Base-by-base conservation (phyloP, 768 basidiomycete genomes). In the Leccinum incarnatum region DNA sequence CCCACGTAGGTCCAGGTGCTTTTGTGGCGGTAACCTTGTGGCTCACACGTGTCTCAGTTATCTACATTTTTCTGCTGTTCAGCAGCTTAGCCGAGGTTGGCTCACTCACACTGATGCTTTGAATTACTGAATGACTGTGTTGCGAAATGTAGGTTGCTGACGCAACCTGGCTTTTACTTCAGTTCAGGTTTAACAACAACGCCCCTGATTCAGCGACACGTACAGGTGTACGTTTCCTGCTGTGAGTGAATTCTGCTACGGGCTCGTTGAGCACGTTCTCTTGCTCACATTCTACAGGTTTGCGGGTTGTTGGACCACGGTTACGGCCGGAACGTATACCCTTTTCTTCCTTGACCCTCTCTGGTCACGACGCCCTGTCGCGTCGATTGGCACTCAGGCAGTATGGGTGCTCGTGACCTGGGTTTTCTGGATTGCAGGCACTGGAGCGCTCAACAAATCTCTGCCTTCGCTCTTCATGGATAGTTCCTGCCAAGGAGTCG, bases 341-440 rank as follows among this genome's bases (percentile, higher is more conserved):
- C 69, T 86, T 42, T 76, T 86, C 37, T 85, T 86, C 67, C 71
- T 87, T 5, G 85, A 87, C 65, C 84, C 85, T 1, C 70, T 72
- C 15, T 85, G 81, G 79, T 81, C 83, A 19, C 79, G 72, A 57
- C 78, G 79, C 56, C 77, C 81, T 4, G 60, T 85, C 15, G 76
- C 81, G 10, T 86, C 86, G 12, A 72, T 87, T 40, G 84, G 85
- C 8, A 76, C 83, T 0, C 86, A 87, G 64, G 77, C 76, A 12
- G 71, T 86, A 46, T 87, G 86, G 86, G 69, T 81, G 4, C 69
- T 85, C 29, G 58, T 80, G 1, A 86, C 85, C 14, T 85, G 83
- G 83, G 63, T 81, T 17, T 73, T 85, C 49, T 88, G 86, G 86
- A 75, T 85, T 19, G 74, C 83, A 14, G 82, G 83, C 46, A 77